phyloP scores from a whole-genome alignment of 1,284 basidiomycete genomes.

The Marasmius oreades region DNA sequence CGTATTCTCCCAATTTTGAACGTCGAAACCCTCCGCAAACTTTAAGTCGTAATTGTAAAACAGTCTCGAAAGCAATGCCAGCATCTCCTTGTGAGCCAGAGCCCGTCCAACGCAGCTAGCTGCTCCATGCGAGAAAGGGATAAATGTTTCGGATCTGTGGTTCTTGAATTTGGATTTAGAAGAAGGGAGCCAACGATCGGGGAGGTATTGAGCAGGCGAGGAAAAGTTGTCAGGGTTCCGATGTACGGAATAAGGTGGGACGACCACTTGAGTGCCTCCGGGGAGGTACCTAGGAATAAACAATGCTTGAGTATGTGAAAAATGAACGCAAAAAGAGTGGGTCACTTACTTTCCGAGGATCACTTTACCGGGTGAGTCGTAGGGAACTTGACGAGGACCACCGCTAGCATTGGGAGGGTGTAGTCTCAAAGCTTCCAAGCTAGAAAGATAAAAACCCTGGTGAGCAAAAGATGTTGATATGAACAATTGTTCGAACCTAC shows the following conservation, averaged over 20 bases:
- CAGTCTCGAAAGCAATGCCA: background rate
- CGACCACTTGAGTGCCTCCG: slow-evolving; percentile 2
- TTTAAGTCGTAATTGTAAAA: background rate
- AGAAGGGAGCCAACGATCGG: slow-evolving; percentile 23
- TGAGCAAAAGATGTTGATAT: background rate
- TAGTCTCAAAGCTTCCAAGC: slow-evolving; percentile 37
- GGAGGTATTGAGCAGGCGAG: background rate
- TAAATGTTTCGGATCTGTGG: slow-evolving; percentile 16
- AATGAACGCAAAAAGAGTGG: background rate
- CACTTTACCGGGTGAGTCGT: slow-evolving; percentile 21
- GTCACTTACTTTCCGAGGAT: slow-evolving; percentile 29
- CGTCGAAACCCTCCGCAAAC: slow-evolving; percentile 7
- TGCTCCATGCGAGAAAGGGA: slow-evolving; percentile 24
- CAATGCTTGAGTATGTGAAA: slow-evolving; percentile 2
- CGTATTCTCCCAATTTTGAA: background rate
- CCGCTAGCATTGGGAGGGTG: slow-evolving; percentile 31
- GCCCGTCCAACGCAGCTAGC: slow-evolving; percentile 24
- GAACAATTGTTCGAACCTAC: slow-evolving; percentile 22
- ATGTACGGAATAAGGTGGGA: slow-evolving; percentile 1
- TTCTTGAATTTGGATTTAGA: background rate
- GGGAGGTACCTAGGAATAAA: background rate
- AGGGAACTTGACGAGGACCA: slow-evolving; percentile 26
- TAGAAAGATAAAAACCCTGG: slow-evolving; percentile 12
- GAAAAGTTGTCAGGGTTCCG: slow-evolving; percentile 4
- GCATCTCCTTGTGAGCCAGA: slow-evolving; percentile 16